Evolutionary conservation across 2,329 filamentous ascomycete species (phyloP), one percentile per base, ranked within the genome.

Genomic region (Colletotrichum noveboracense): DNA sequence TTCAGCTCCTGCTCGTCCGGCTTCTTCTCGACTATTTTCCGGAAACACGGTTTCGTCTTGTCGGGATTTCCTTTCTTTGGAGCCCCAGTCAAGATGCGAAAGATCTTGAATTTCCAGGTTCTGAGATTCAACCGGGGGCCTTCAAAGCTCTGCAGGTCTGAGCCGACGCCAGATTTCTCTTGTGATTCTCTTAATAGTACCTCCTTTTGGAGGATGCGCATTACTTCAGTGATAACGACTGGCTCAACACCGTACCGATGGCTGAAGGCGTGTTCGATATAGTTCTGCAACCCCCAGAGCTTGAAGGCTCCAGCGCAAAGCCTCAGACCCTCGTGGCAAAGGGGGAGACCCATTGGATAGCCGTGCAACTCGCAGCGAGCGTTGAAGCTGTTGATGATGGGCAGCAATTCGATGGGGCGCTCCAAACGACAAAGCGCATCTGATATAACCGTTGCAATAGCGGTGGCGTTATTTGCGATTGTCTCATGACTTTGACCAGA

Each of bases 311-410:
- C 73, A 32, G 82, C 82, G 26, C 85, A 84, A 48, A 83, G 74
- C 65, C 73, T 77, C 66, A 86, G 74, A 2, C 80, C 84, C 34
- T 83, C 71, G 18, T 80, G 79, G 56, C 81, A 80, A 10, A 88
- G 75, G 3, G 80, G 61, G 0, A 76, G 58, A 14, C 83, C 79
- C 7, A 86, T 60, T 28, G 78, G 71, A 8, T 77, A 66, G 7
- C 74, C 77, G 24, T 79, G 72, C 9, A 75, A 74, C 5, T 81
- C 78, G 12, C 87, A 78, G 58, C 81, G 82, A 58, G 85, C 80
- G 30, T 81, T 78, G 16, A 89, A 70, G 75, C 88, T 87, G 69
- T 87, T 86, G 28, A 89, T 77, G 66, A 89, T 83, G 2, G 79
- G 76, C 52, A 88, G 78, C 24, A 85, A 75, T 14, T 82, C 81